Evolutionary conservation across 768 basidiomycete species (phyloP), one percentile per base, ranked within the genome.

Genomic region (Rickenella mellea): DNA sequence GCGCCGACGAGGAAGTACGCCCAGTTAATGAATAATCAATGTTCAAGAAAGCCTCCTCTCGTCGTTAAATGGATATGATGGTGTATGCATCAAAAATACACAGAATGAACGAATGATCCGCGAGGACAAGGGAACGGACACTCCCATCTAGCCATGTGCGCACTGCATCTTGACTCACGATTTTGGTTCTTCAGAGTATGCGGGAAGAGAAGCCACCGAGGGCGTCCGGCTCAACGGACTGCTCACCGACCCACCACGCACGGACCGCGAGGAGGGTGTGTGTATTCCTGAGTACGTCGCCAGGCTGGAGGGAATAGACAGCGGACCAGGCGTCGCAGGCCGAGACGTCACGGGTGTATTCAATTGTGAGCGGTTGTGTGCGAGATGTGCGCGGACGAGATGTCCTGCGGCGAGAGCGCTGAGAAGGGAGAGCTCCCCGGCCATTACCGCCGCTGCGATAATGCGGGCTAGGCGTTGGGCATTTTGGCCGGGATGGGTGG

Each of bases 341-440:
- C 72, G 66, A 22, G 78, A 78, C 15, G 61, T 66, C 8, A 70
- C 75, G 0, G 91, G 91, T 0, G 92, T 94, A 44, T 78, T 82
- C 14, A 81, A 72, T 53, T 78, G 79, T 40, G 82, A 85, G 43
- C 93, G 76, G 58, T 98, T 98, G 67, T 93, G 92, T 27, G 78
- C 80, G 63, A 96, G 75, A 58, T 97, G 92, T 22, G 93, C 93
- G 29, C 84, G 76, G 55, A 98, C 91, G 47, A 98, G 73, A 56
- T 96, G 92, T 0, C 94, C 94, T 2, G 91, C 92, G 1, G 93
- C 93, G 28, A 99, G 75, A 2, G 96, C 93, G 49, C 81, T 82
- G 58, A 99, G 72, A 47, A 99, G 70, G 14, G 85, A 88, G 25
- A 98, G 69, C 62, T 99, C 96, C 27, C 96, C 96, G 2, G 96